Conservation (phyloP, 257 asterid genomes). For the Striga asiatica region DNA sequence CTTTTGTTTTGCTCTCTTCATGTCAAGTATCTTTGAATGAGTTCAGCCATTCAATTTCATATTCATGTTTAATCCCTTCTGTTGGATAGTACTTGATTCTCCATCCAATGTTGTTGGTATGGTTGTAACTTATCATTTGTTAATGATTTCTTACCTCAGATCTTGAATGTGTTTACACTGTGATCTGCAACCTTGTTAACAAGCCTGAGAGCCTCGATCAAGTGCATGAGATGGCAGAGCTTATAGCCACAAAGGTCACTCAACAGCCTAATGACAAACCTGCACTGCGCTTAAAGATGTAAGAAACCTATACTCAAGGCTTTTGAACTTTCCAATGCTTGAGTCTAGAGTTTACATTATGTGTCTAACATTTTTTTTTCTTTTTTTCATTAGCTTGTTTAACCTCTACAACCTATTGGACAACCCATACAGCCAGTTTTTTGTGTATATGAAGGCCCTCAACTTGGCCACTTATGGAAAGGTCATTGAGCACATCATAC, state of each 20-base stretch:
- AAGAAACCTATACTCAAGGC: conserved; percentile 14
- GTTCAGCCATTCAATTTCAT: not conserved
- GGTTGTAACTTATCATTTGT: not conserved
- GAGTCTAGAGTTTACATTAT: not conserved
- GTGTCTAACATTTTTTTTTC: conserved; percentile 16
- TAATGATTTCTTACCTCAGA: conserved; percentile 37
- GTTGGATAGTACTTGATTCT: not conserved
- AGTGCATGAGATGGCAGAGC: conserved; percentile 71
- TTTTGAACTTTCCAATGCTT: not conserved
- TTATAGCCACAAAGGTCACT: conserved; percentile 58
- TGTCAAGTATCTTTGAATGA: not conserved
- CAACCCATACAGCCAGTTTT: conserved; percentile 78
- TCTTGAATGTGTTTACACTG: conserved; percentile 78
- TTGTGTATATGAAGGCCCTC: conserved; percentile 83
- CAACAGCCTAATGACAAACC: conserved; percentile 77
- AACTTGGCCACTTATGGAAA: conserved; percentile 63
- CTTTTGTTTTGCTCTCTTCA: not conserved
- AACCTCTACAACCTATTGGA: conserved; percentile 88
- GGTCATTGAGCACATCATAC: conserved; percentile 61
- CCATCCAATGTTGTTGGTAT: too few species aligned
- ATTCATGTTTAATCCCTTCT: not conserved
- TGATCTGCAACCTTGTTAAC: conserved; percentile 83
- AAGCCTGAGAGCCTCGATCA: conserved; percentile 64
- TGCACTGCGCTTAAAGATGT: conserved; percentile 78
- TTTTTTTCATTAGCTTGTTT: conserved; percentile 45